Evolutionary conservation across 306 rosid genomes (phyloP), one percentile per base, ranked within the genome.

Genomic region (Dryas drummondii): DNA sequence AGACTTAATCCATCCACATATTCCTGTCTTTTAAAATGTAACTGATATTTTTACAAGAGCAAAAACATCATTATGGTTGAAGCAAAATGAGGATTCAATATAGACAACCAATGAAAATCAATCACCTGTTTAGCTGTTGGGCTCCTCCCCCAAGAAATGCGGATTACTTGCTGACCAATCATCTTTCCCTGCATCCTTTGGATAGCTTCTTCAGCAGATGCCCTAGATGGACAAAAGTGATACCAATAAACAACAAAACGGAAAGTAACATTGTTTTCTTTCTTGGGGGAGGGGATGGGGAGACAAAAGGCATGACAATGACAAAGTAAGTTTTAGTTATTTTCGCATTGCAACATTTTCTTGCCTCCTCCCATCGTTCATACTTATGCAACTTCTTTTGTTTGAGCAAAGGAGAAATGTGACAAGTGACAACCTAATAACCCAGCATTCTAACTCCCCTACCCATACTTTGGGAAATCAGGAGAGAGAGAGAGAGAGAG

Each of bases 171-270:
- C 58, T 91, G 96, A 66, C 98, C 97, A 45, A 93, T 85, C 80
- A 86, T 74, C 84, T 82, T 91, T 86, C 93, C 98, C 67, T 89
- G 97, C 98, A 93, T 89, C 82, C 87, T 86, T 89, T 86, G 97
- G 68, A 91, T 87, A 66, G 98, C 91, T 77, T 87, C 97, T 81
- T 93, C 98, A 66, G 97, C 97, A 71, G 90, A 86, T 70, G 87
- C 78, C 87, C 98, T 93, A 75, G 70, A 85, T 40, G 75, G 45
- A 79, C 11, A 73, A 62, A 70, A 10, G 59, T 10, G 66, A 75
- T 40, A 67, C 75, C 69, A 60, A 62, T 16, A 57, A 16, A 55
- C 22, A 76, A 54, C 42, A 45, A n/a, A 63, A 48, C 19, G 44
- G 11, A 47, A 50, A 44, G n/a, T 1, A 19, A 0, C 64, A 9